Percentiles rank a stretch among this genome's conserved stretches.
Evolutionary conservation across 257 asterid species (phyloP).

Genomic region (Scutellaria baicalensis): DNA sequence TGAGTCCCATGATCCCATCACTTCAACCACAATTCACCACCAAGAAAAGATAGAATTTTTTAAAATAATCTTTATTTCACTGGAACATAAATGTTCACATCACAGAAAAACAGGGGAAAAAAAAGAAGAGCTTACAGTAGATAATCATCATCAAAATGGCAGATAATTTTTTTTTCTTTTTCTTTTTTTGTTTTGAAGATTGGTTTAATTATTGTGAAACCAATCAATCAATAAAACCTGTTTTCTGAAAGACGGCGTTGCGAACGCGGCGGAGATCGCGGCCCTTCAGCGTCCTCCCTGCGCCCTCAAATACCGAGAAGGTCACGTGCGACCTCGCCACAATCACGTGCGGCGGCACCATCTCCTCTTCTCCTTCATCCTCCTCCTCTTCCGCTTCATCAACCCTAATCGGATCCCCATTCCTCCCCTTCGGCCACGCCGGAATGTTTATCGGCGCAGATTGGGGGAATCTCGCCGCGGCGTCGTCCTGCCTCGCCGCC

Average conservation of each 20-base stretch:
- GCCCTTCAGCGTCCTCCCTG: constrained; percentile 84
- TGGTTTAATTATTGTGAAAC: too few relatives aligned
- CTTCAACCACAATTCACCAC: neutral
- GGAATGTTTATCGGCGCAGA: constrained; percentile 91
- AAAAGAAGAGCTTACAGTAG: neutral
- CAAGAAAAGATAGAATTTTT: neutral
- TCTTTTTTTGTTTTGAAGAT: neutral
- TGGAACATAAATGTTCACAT: neutral
- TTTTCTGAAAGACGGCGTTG: constrained; percentile 79
- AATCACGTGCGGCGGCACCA: constrained; percentile 95
- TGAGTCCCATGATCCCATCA: neutral
- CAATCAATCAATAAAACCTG: constrained; percentile 78
- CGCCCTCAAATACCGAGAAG: constrained; percentile 88
- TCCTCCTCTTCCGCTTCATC: constrained; percentile 43
- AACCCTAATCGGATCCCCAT: constrained; percentile 15
- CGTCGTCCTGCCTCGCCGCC: constrained; percentile 30
- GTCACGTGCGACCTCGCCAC: constrained; percentile 86
- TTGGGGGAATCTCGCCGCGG: constrained; percentile 33
- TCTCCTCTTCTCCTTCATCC: constrained; percentile 34
- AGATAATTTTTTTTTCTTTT: neutral
- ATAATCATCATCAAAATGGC: constrained; percentile 1
- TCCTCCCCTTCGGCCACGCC: constrained; percentile 41
- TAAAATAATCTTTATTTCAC: neutral
- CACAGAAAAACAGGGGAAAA: neutral
- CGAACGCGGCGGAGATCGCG: constrained; percentile 76